These are phyloP conservation scores for Dendrothele bispora DNA, from an alignment of 768 basidiomycete genomes.

Conservation along the genomic window DNA sequence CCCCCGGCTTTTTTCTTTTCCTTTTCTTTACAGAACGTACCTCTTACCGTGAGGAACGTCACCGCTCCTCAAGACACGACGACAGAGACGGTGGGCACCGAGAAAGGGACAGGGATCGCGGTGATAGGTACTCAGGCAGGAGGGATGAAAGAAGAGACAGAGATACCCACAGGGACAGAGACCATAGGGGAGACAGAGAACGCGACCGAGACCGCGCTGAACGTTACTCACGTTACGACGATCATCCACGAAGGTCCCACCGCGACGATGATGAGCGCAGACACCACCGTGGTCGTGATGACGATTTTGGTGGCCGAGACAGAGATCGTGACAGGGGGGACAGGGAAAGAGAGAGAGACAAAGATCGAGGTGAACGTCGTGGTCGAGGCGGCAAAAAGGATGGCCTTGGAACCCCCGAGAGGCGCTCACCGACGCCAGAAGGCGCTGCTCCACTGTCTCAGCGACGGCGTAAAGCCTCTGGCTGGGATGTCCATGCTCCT, in stretches of 20 bases:
- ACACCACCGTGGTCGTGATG: conserved; percentile 38
- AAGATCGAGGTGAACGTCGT: conserved; percentile 31
- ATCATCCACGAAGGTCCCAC: conserved; percentile 40
- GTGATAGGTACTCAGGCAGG: conserved; percentile 21
- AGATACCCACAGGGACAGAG: conserved; percentile 28
- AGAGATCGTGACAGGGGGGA: conserved; percentile 31
- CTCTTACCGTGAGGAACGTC: conserved; percentile 64
- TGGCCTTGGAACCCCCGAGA: conserved; percentile 69
- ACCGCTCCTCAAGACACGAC: conserved; percentile 68
- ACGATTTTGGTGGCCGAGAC: conserved; percentile 35
- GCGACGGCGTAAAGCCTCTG: conserved; percentile 84
- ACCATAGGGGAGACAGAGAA: conserved; percentile 30
- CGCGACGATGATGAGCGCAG: conserved; percentile 52
- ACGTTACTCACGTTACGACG: conserved; percentile 46
- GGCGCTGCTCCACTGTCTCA: conserved; percentile 81
- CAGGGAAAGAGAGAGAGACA: conserved; percentile 25
- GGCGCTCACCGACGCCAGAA: conserved; percentile 89
- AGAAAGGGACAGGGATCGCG: conserved; percentile 31
- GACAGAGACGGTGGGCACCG: conserved; percentile 47
- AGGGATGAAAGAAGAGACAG: conserved; percentile 47
- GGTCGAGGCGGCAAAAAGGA: conserved; percentile 52
- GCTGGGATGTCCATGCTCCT: conserved; percentile 95
- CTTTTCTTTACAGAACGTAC: conserved; percentile 48
- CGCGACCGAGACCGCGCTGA: conserved; percentile 28
- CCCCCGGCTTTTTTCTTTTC: conserved; percentile 40